Evolutionary conservation across 352 stramenopile species (phyloP).

Genomic region (Albugo laibachii): DNA sequence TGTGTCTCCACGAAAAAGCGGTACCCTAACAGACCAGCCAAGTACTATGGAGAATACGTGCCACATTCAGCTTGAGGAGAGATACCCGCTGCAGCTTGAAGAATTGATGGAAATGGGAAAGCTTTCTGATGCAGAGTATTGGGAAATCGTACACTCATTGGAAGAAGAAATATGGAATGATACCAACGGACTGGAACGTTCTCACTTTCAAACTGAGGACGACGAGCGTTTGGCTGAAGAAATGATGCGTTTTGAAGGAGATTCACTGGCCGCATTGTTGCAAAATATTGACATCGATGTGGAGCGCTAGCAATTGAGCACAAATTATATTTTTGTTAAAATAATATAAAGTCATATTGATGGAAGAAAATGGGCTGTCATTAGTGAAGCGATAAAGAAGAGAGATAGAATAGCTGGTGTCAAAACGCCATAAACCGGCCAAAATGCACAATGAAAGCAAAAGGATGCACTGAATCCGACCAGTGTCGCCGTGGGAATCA

Average conservation of each 20-base stretch:
- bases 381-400: slow-evolving; percentile 81
- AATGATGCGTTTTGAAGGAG: slow-evolving; percentile 50
- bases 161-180: slow-evolving; percentile 43
- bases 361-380: slow-evolving; percentile 86
- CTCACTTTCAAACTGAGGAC: slow-evolving; percentile 3
- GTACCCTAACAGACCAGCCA: no score
- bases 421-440: slow-evolving; percentile 83
- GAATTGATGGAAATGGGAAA: slow-evolving; percentile 34
- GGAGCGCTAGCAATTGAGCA: slow-evolving; percentile 14
- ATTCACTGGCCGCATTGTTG: slow-evolving; percentile 47
- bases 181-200: slow-evolving; percentile 7
- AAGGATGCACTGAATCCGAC: slow-evolving; percentile 39
- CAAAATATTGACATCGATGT: slow-evolving; percentile 29
- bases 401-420: slow-evolving; percentile 78
- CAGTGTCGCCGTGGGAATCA: slow-evolving; percentile 75
- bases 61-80: slow-evolving; percentile 2
- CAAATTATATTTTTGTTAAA: slow-evolving; percentile 2
- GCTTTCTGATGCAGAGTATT: slow-evolving; percentile 43
- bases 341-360: slow-evolving; percentile 24
- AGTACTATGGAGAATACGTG: no score
- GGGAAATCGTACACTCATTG: slow-evolving; percentile 51
- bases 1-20: no score
- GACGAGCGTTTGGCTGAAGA: slow-evolving; percentile 22
- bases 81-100: slow-evolving; percentile 15
- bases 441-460: slow-evolving; percentile 75